Conservation (phyloP, 176 grass and related monocot species). For the Sorghum bicolor region Sorghum_bicolor_NCBIv3 NC_012870.2:78855001-78855500, state of each 20-base stretch:
- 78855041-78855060: slow-evolving; percentile 54
- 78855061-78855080: slow-evolving; percentile 38
- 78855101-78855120: slow-evolving; percentile 61
- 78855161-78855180: slow-evolving; percentile 45
- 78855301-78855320: slow-evolving; percentile 56
- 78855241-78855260: slow-evolving; percentile 76
- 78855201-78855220: slow-evolving; percentile 72
- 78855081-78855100: slow-evolving; percentile 62
- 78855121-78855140: slow-evolving; percentile 57
- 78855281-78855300: slow-evolving; percentile 65
- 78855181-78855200: slow-evolving; percentile 67
- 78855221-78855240: slow-evolving; percentile 95
- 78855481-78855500: slow-evolving; percentile 83
- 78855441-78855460: slow-evolving; percentile 34
- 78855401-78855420: slow-evolving; percentile 59
- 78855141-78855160: slow-evolving; percentile 55
- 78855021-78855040: slow-evolving; percentile 66
- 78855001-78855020: slow-evolving; percentile 78
- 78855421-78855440: slow-evolving; percentile 63
- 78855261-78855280: slow-evolving; percentile 68
- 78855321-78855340: slow-evolving; percentile 69
- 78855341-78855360: slow-evolving; percentile 82
- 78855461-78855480: slow-evolving; percentile 48
- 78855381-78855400: slow-evolving; percentile 81
- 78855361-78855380: slow-evolving; percentile 92